Percentiles rank a stretch among this genome's conserved stretches.
Evolutionary conservation across 352 stramenopile genomes (phyloP).

Genomic region (Salisapilia sapeloensis): DNA sequence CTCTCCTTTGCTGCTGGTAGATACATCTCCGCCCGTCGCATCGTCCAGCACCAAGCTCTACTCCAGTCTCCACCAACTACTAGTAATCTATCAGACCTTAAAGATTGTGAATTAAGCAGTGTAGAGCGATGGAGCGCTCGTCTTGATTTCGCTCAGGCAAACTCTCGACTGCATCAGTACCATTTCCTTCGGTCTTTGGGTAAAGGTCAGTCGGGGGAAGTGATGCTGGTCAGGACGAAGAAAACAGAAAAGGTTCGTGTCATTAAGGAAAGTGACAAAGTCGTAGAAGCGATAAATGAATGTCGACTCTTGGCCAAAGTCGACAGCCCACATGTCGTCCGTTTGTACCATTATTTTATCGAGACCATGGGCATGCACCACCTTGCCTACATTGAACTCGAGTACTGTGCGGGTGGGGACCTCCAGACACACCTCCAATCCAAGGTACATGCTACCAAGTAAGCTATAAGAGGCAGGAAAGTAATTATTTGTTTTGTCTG

Average conservation of each 20-base stretch:
- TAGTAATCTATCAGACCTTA: no score
- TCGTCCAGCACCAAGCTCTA: not conserved
- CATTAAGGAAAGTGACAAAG: conserved; percentile 71
- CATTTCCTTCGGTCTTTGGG: conserved; percentile 43
- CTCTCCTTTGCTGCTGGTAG: conserved; percentile 19
- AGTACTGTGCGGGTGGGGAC: conserved; percentile 55
- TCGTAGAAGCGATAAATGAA: conserved; percentile 63
- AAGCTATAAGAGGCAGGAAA: no score
- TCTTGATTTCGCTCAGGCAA: conserved; percentile 14
- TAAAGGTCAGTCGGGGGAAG: conserved; percentile 54
- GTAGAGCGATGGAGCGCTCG: conserved; percentile 32
- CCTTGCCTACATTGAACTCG: conserved; percentile 75
- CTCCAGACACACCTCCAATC: conserved; percentile 15
- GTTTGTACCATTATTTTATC: conserved; percentile 58
- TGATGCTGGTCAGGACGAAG: conserved; percentile 46
- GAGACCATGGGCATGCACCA: conserved; percentile 58
- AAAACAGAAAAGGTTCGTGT: conserved; percentile 18
- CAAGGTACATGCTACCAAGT: no score
- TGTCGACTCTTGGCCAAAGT: conserved; percentile 44
- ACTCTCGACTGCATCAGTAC: conserved; percentile 48
- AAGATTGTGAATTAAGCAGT: conserved; percentile 21
- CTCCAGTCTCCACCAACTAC: no score
- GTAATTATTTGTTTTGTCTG: conserved; percentile 3
- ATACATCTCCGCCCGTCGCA: conserved; percentile 6
- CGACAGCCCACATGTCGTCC: conserved; percentile 40